Base-by-base conservation (phyloP, 768 basidiomycete genomes). In the Fomitopsis serialis region DNA sequence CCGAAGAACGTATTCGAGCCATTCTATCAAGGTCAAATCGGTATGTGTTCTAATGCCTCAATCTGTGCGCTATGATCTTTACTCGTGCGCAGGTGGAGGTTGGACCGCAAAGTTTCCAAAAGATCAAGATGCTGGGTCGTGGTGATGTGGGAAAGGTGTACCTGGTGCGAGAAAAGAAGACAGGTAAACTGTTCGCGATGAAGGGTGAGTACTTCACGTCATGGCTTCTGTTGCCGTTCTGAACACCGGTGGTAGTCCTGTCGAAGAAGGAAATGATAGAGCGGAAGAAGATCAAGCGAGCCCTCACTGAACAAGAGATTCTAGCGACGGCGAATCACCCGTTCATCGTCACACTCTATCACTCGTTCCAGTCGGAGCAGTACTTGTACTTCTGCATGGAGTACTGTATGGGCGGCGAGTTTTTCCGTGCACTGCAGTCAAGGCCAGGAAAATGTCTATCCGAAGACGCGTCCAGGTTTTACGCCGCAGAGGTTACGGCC, bases 231-330 rank as follows among this genome's bases (percentile, higher is more conserved):
- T 53, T 59, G 63, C 63, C 71, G 22, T 48, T 23, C 52, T 58
- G 25, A 56, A 53, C 27, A 21, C 50, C 50, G 24, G 36, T n/a
- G 42, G 65, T 70, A 96, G 97, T 99, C 22, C 77, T 99, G 43
- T 97, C 94, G 48, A 98, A 98, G 77, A 92, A 89, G 77, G 97
- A 99, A 77, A 98, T 99, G 96, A 95, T 99, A 70, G 93, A 96
- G 74, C 85, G 97, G 63, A 97, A 96, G 76, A 99, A 99, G 78
- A 96, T 99, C 75, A 99, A 99, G 71, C 85, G 97, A 57, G 97
- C 96, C 9, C 69, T 99, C 64, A 98, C 97, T 3, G 97, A 99
- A 72, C 97, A 98, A 74, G 97, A 98, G 71, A 99, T 99, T 61
- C 81, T 99, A 42, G 96, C 96, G 9, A 96, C 95, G 22, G 92